Evolutionary conservation across 2,329 filamentous ascomycete species (phyloP).

Genomic region (Paraphaeosphaeria minitans): DNA sequence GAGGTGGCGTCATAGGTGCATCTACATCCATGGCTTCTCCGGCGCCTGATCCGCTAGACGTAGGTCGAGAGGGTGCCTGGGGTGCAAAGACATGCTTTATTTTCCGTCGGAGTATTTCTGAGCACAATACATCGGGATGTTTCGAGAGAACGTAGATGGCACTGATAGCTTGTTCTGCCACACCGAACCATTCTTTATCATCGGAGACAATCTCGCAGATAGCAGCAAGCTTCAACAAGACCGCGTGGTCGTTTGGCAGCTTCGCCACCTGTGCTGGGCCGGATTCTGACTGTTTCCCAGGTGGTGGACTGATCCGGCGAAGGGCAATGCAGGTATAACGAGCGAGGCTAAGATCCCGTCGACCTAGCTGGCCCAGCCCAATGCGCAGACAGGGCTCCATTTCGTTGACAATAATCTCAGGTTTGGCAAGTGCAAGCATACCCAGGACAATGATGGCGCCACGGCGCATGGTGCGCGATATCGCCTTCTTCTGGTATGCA

Average conservation of each 20-base stretch:
- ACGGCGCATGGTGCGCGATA: slow-evolving; percentile 86
- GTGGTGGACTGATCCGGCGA: slow-evolving; percentile 78
- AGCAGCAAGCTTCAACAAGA: slow-evolving; percentile 77
- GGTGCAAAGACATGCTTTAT: slow-evolving; percentile 79
- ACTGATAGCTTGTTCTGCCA: slow-evolving; percentile 93
- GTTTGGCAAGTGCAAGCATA: slow-evolving; percentile 92
- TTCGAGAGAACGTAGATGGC: slow-evolving; percentile 94
- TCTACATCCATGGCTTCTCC: slow-evolving; percentile 34
- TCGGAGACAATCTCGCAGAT: slow-evolving; percentile 86
- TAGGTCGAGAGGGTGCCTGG: slow-evolving; percentile 49
- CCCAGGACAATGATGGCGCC: slow-evolving; percentile 95
- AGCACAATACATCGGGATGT: slow-evolving; percentile 91
- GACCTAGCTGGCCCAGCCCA: slow-evolving; percentile 80
- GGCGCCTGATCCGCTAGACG: slow-evolving; percentile 37
- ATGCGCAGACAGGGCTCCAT: slow-evolving; percentile 94
- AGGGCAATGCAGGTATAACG: slow-evolving; percentile 96
- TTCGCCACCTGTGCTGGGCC: slow-evolving; percentile 65
- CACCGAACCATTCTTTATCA: slow-evolving; percentile 90
- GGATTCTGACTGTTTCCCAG: slow-evolving; percentile 70
- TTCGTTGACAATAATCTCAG: slow-evolving; percentile 90
- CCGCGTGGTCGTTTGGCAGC: slow-evolving; percentile 88
- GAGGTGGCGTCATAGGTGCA: slow-evolving; percentile 21
- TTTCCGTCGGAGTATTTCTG: slow-evolving; percentile 85
- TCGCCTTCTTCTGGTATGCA: slow-evolving; percentile 84
- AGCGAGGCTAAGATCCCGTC: slow-evolving; percentile 82